Conservation (phyloP, 176 grass and related monocot genomes). For the Typha latifolia region DNA sequence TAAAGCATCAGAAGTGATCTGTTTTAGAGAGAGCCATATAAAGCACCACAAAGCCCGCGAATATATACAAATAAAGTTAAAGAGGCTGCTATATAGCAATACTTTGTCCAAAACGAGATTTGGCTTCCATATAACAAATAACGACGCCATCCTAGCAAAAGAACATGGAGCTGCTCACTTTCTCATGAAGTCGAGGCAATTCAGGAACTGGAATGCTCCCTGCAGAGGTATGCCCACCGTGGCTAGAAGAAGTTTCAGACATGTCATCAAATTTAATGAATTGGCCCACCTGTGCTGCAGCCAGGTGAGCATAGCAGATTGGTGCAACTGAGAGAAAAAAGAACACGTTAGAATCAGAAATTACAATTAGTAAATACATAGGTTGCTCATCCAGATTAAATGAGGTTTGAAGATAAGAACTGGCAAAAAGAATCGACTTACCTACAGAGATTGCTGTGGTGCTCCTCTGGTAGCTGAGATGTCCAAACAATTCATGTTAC, state of each 20-base stretch:
- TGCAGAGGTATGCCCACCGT: conserved; percentile 27
- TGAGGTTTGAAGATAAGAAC: neutral
- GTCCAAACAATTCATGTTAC: neutral
- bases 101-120: neutral
- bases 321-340: conserved; percentile 59
- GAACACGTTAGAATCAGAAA: neutral
- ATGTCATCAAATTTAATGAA: conserved; percentile 85
- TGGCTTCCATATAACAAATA: neutral
- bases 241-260: conserved; percentile 60
- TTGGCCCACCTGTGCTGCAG: conserved; percentile 60
- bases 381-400: neutral
- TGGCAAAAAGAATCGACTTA: conserved; percentile 12
- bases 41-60: no score
- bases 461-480: conserved; percentile 83
- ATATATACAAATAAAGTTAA: neutral
- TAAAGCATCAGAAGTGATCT: no score
- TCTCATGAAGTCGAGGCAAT: conserved; percentile 69
- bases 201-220: conserved; percentile 43
- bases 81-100: neutral
- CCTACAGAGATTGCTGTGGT: conserved; percentile 88
- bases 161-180: conserved; percentile 76
- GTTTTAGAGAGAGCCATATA: no score
- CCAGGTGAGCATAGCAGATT: conserved; percentile 70
- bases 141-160: conserved; percentile 44
- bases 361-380: neutral